Evolutionary conservation across 306 rosid species (phyloP).

Genomic region (Senna siamea): DNA sequence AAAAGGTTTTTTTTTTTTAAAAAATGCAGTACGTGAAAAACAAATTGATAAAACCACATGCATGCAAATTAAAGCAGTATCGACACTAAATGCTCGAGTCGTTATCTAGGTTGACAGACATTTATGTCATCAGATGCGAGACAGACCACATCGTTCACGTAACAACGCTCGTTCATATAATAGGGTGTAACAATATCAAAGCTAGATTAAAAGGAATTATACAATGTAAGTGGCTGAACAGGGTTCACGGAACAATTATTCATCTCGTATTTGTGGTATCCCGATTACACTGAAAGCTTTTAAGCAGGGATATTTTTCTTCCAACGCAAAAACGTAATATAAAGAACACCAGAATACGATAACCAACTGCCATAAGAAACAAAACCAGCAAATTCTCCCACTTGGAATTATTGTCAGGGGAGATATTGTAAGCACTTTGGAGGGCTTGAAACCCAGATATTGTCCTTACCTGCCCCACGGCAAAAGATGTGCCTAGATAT

Average conservation of each 20-base stretch:
- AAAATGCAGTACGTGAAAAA: too few species aligned
- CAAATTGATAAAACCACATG: too few species aligned
- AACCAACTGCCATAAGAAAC: conserved; percentile 86
- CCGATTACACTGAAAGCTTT: conserved; percentile 60
- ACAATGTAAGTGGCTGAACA: conserved; percentile 43
- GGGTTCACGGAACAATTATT: conserved; percentile 40
- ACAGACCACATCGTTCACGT: too few species aligned
- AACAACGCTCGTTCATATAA: too few species aligned
- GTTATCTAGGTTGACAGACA: too few species aligned
- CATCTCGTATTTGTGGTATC: conserved; percentile 61
- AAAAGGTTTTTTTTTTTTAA: too few species aligned
- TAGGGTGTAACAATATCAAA: too few species aligned
- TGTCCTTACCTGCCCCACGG: conserved; percentile 94
- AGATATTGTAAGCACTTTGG: conserved; percentile 72
- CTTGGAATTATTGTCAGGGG: conserved; percentile 69
- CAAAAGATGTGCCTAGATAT: conserved; percentile 78
- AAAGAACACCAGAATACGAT: conserved; percentile 69
- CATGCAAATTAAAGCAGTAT: too few species aligned
- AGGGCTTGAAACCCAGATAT: conserved; percentile 95
- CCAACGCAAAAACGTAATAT: conserved; percentile 57
- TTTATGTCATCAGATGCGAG: too few species aligned
- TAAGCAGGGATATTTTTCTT: conserved; percentile 50
- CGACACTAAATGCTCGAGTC: too few species aligned
- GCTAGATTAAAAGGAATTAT: conserved; percentile 40
- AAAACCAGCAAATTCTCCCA: conserved; percentile 85